These are phyloP conservation scores for Phytophthora uliginosa DNA, from an alignment of 352 stramenopile species.

Conservation along the genomic window DNA sequence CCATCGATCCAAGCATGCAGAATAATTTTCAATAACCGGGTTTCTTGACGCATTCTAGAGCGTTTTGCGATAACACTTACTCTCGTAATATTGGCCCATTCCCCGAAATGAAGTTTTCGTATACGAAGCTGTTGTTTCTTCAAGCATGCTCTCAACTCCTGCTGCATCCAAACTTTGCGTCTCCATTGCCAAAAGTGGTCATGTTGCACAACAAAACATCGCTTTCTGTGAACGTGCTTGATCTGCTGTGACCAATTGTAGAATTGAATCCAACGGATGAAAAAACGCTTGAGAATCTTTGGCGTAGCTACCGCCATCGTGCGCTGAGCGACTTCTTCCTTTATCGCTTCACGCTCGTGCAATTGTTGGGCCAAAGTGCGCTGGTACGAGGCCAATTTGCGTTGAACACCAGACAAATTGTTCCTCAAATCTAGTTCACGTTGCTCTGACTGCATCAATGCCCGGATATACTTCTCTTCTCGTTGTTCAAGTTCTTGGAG, in stretches of 20 bases:
- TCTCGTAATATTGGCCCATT: constrained; percentile 70
- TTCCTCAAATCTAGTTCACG: constrained; percentile 76
- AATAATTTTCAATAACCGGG: constrained; percentile 29
- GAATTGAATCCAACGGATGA: constrained; percentile 68
- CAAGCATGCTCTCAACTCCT: constrained; percentile 47
- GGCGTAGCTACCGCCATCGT: constrained; percentile 55
- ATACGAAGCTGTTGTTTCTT: constrained; percentile 34
- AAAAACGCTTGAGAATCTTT: constrained; percentile 66
- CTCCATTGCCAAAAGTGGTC: constrained; percentile 76
- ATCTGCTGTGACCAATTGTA: constrained; percentile 62
- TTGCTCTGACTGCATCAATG: constrained; percentile 83
- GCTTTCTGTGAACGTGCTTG: constrained; percentile 52
- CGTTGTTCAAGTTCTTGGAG: constrained; percentile 70
- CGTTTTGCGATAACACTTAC: constrained; percentile 63
- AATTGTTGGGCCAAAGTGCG: constrained; percentile 49
- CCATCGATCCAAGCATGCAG: constrained; percentile 53
- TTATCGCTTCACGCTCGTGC: constrained; percentile 61
- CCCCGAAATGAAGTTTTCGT: constrained; percentile 44
- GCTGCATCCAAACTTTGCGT: constrained; percentile 56
- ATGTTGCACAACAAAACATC: constrained; percentile 64
- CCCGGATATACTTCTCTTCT: constrained; percentile 81
- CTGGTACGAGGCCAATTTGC: constrained; percentile 58
- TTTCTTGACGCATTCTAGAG: constrained; percentile 38
- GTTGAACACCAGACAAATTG: constrained; percentile 51
- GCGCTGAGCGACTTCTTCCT: constrained; percentile 58